A percentile compares a stretch with the other conserved stretches of the same genome.
These are phyloP conservation scores for Mimosa bimucronata DNA, from an alignment of 306 rosid species.

Conservation along the genomic window DNA sequence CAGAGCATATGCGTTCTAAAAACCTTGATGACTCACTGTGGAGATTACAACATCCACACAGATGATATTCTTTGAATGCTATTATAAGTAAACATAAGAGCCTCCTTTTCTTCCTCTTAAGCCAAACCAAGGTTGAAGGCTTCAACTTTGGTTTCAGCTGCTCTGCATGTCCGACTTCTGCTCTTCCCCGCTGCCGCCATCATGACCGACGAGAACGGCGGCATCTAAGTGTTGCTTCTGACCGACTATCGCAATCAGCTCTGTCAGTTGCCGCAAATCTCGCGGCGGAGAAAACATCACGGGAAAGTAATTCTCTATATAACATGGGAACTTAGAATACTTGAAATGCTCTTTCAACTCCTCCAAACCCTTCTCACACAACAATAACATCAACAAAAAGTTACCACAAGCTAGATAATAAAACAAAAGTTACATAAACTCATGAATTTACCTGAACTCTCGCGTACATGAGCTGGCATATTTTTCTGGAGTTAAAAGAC, in stretches of 20 bases:
- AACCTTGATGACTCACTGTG: too few species aligned
- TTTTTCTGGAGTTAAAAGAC: constrained; percentile 90
- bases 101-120: too few species aligned
- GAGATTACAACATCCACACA: too few species aligned
- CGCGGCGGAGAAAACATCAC: constrained; percentile 81
- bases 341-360: constrained; percentile 90
- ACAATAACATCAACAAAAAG: too few species aligned
- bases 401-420: not conserved
- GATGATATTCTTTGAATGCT: too few species aligned
- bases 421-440: not conserved
- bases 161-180: constrained; percentile 24
- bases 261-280: constrained; percentile 71
- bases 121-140: too few species aligned
- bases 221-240: constrained; percentile 32
- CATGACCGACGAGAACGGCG: too few species aligned
- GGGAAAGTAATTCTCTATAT: constrained; percentile 79
- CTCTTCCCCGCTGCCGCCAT: constrained; percentile 10
- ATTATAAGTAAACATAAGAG: too few species aligned
- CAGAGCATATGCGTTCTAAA: too few species aligned
- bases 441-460: constrained; percentile 69
- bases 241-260: constrained; percentile 68
- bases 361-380: constrained; percentile 68
- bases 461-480: constrained; percentile 87
- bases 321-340: constrained; percentile 96
- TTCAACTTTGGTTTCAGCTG: too few species aligned